A percentile compares a stretch with the other conserved stretches of the same genome.
phyloP scores from a whole-genome alignment of 306 rosid species.

The Quercus rubra region DNA sequence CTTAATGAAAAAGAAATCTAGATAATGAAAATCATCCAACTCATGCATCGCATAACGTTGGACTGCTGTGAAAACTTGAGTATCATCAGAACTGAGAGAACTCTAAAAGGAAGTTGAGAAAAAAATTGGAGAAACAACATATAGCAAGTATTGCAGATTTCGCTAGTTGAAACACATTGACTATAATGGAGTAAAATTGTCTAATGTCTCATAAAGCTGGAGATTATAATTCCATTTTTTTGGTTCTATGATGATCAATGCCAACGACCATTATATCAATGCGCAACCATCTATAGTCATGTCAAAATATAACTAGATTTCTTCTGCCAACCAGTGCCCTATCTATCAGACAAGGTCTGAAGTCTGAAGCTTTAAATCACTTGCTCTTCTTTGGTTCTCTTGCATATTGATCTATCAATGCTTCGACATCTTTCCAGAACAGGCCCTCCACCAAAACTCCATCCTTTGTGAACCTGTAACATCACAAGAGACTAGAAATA shows the following conservation, averaged over 20 bases:
- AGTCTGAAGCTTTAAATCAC: conserved; percentile 21
- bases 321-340: conserved; percentile 6
- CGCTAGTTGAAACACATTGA: not conserved
- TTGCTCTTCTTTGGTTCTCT: conserved; percentile 50
- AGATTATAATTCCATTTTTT: not conserved
- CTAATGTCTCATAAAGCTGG: not conserved
- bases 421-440: conserved; percentile 57
- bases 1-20: not conserved
- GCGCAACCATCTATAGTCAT: not conserved
- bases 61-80: not conserved
- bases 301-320: conserved; percentile 3
- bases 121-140: not conserved
- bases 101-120: not conserved
- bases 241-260: not conserved
- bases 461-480: conserved; percentile 55
- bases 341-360: not conserved
- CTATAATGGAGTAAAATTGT: not conserved
- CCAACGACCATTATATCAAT: not conserved
- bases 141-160: not conserved
- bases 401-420: conserved; percentile 30
- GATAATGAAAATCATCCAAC: not conserved
- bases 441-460: conserved; percentile 57
- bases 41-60: not conserved
- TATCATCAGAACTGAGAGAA: not conserved
- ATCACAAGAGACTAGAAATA: not conserved